Conservation (phyloP, 495 filamentous ascomycete genomes). For the Annulohypoxylon moriforme region DNA sequence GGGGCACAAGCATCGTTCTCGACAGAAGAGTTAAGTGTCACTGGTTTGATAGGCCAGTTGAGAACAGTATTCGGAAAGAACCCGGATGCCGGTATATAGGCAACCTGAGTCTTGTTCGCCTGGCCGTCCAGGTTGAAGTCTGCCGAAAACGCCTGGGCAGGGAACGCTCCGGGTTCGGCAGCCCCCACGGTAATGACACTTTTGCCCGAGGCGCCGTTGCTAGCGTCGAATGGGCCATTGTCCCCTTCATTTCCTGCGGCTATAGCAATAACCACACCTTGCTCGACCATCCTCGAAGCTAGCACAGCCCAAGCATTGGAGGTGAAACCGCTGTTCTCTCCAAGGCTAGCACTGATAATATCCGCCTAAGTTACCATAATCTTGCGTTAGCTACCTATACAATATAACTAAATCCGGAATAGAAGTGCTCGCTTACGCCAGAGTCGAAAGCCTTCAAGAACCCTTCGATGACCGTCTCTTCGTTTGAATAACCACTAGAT, state of each 20-base stretch:
- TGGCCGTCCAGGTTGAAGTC: constrained; percentile 44
- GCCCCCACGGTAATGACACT: constrained; percentile 47
- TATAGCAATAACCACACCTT: constrained; percentile 49
- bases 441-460: constrained; percentile 48
- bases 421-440: constrained; percentile 35
- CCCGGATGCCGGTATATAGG: constrained; percentile 28
- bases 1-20: constrained; percentile 40
- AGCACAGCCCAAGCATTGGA: constrained; percentile 50
- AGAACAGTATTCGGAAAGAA: constrained; percentile 21
- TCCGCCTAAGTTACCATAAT: constrained; percentile 41
- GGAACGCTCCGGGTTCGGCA: constrained; percentile 39
- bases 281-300: constrained; percentile 48
- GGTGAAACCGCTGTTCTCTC: constrained; percentile 46
- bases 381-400: not conserved
- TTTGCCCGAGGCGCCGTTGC: constrained; percentile 47
- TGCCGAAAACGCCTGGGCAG: constrained; percentile 46
- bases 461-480: constrained; percentile 47
- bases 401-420: not conserved
- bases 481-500: constrained; percentile 39
- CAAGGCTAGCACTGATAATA: constrained; percentile 50
- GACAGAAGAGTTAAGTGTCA: constrained; percentile 38
- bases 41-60: constrained; percentile 39
- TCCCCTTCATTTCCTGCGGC: constrained; percentile 52
- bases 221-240: constrained; percentile 47
- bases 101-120: constrained; percentile 41